Conservation (phyloP, 148 eudicot species). For the Drosera capensis region DNA sequence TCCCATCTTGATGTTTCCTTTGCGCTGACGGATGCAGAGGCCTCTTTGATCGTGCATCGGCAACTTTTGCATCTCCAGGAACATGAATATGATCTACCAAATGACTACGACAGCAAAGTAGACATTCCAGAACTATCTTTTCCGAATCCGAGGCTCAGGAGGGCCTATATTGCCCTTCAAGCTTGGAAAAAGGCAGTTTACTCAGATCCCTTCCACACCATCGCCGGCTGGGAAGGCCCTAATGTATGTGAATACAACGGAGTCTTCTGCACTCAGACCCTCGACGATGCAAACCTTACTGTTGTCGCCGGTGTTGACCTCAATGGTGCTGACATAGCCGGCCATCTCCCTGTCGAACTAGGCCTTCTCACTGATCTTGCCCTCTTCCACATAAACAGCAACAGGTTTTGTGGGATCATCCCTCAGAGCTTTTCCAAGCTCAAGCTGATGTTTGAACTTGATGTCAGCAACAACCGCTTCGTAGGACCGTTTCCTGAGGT, state of each 20-base stretch:
- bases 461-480: constrained; percentile 70
- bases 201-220: constrained; percentile 38
- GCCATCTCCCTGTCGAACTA: constrained; percentile 42
- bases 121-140: constrained; percentile 15
- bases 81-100: constrained; percentile 15
- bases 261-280: constrained; percentile 37
- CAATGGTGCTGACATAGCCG: constrained; percentile 58
- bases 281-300: constrained; percentile 28
- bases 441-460: constrained; percentile 36
- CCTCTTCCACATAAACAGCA: constrained; percentile 50
- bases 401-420: constrained; percentile 59
- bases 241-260: constrained; percentile 59
- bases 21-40: constrained; percentile 20
- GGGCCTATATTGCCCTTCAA: constrained; percentile 50
- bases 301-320: constrained; percentile 68
- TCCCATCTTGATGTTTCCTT: constrained; percentile 5
- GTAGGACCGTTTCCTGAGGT: constrained; percentile 54
- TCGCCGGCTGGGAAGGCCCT: constrained; percentile 49
- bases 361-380: constrained; percentile 50
- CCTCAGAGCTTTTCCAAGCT: constrained; percentile 34
- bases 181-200: constrained; percentile 50
- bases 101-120: constrained; percentile 7
- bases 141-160: constrained; percentile 38
- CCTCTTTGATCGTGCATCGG: constrained; percentile 16
- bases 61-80: constrained; percentile 22